These are phyloP conservation scores for Phytophthora cactorum DNA, from an alignment of 352 stramenopile species.

Conservation along the genomic window DNA sequence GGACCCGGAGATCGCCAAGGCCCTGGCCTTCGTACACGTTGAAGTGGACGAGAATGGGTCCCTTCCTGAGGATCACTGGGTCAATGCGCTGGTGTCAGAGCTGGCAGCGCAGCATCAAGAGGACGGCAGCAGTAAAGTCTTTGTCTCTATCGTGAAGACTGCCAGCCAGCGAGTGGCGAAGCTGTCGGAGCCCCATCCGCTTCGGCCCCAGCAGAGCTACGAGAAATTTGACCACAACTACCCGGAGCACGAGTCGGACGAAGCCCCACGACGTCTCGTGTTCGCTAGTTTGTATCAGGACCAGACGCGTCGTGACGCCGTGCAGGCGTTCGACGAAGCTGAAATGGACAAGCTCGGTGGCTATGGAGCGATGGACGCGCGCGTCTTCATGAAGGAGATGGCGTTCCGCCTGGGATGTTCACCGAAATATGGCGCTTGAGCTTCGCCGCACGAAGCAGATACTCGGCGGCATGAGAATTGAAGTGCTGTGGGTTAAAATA, in stretches of 20 bases:
- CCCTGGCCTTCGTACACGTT: constrained; percentile 66
- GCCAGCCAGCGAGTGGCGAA: constrained; percentile 7
- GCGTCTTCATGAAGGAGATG: constrained; percentile 80
- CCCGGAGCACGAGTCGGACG: constrained; percentile 2
- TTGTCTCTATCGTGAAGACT: constrained; percentile 59
- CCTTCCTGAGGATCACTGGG: constrained; percentile 41
- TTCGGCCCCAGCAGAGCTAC: constrained; percentile 73
- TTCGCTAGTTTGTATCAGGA: constrained; percentile 66
- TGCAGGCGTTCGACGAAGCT: constrained; percentile 51
- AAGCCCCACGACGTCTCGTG: constrained; percentile 44
- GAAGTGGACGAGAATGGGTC: constrained; percentile 7
- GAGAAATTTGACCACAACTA: constrained; percentile 70
- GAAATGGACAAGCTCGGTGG: constrained; percentile 58
- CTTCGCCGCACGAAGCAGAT: background rate
- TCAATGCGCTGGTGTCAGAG: constrained; percentile 48
- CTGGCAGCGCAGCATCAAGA: constrained; percentile 38
- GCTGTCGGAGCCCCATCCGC: constrained; percentile 36
- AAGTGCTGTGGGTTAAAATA: too few species aligned
- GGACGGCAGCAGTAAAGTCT: constrained; percentile 39
- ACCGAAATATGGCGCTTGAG: constrained; percentile 81
- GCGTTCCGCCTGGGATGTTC: constrained; percentile 78
- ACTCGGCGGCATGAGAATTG: too few species aligned
- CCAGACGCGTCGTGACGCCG: constrained; percentile 65
- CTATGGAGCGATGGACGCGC: constrained; percentile 76
- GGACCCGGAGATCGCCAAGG: constrained; percentile 44